phyloP scores from a whole-genome alignment of 2,329 filamentous ascomycete genomes.

The Apiospora pterosperma region DNA sequence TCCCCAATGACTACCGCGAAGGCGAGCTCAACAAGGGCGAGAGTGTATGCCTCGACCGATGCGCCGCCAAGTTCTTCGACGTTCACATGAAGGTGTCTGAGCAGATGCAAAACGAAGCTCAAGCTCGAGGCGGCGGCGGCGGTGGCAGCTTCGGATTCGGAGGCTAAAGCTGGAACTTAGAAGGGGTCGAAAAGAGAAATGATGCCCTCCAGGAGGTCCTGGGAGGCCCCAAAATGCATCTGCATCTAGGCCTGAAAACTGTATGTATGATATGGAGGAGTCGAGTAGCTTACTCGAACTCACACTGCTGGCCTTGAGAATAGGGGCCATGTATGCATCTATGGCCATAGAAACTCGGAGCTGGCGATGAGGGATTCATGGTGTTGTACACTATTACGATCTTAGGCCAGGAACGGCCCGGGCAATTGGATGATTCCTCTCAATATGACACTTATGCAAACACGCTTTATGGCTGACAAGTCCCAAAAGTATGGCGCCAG shows the following conservation, averaged over 20 bases:
- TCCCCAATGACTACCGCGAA: conserved; percentile 90
- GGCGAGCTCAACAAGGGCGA: conserved; percentile 98
- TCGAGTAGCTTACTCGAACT: not conserved
- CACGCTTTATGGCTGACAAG: not conserved
- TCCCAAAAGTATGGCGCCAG: not conserved
- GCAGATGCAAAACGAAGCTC: conserved; percentile 88
- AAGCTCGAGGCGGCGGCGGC: conserved; percentile 52
- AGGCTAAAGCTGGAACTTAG: conserved; percentile 13
- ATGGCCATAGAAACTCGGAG: not conserved
- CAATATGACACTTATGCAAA: not conserved
- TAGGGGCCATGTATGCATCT: not conserved
- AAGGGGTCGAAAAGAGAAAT: not conserved
- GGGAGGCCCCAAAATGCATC: not conserved
- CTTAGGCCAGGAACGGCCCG: not conserved
- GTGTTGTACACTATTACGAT: not conserved
- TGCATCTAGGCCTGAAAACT: not conserved
- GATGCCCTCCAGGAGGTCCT: not conserved
- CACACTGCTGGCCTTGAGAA: not conserved
- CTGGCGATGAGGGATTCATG: not conserved
- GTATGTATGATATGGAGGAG: not conserved
- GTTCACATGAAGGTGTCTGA: conserved; percentile 97
- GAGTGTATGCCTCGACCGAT: conserved; percentile 95
- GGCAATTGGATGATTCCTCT: conserved; percentile 2
- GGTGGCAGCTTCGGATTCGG: conserved; percentile 48
- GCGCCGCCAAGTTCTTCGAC: conserved; percentile 97